Percentiles rank a stretch among this genome's conserved stretches.
These are phyloP conservation scores for Botrytis byssoidea DNA, from an alignment of 2,329 filamentous ascomycete species.

Conservation along the genomic window DNA sequence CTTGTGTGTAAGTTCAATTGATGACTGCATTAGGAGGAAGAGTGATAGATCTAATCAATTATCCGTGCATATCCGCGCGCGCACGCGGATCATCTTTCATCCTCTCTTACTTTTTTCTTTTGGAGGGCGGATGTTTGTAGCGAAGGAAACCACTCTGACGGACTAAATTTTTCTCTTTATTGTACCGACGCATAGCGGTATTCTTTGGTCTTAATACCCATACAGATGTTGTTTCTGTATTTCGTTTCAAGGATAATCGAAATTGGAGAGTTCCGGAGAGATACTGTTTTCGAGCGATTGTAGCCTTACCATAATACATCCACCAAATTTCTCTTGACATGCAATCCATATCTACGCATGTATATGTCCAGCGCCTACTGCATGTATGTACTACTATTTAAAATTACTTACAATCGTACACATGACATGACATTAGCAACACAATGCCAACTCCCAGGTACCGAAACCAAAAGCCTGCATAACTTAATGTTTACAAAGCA, in stretches of 20 bases:
- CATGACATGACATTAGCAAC: background rate
- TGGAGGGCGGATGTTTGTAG: background rate
- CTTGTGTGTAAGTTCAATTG: background rate
- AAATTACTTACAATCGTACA: background rate
- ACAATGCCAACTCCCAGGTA: background rate
- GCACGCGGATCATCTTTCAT: slow-evolving; percentile 1
- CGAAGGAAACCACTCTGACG: background rate
- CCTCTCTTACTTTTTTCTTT: background rate
- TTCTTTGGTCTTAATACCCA: background rate
- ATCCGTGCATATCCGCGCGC: background rate
- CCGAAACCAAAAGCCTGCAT: background rate
- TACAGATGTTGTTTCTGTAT: background rate
- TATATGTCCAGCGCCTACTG: background rate
- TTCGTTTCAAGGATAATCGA: background rate
- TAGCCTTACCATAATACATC: background rate
- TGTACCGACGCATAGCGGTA: background rate
- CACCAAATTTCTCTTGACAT: background rate
- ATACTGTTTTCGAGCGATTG: background rate
- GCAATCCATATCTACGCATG: background rate
- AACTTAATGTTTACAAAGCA: background rate
- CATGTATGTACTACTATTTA: background rate
- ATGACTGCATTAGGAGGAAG: background rate
- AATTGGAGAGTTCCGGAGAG: background rate
- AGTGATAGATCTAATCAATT: background rate
- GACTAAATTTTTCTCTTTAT: background rate